Conservation (phyloP, 139 green algal genomes). For the Coelastrella sp. region DNA sequence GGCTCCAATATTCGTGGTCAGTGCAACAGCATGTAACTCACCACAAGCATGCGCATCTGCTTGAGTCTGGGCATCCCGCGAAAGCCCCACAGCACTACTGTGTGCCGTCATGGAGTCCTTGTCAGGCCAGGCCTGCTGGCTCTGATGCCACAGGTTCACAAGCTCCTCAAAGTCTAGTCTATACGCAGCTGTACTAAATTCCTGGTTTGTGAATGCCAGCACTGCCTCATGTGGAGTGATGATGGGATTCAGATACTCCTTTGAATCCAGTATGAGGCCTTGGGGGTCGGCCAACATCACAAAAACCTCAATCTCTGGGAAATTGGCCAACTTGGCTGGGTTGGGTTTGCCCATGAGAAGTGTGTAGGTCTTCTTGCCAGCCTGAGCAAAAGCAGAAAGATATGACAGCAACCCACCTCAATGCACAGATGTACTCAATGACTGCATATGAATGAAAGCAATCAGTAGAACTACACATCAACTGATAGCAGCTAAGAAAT, state of each 20-base stretch:
- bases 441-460: neutral
- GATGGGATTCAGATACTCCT: slow-evolving; percentile 92
- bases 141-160: neutral
- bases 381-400: slow-evolving; percentile 14
- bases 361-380: slow-evolving; percentile 92
- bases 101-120: neutral
- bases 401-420: neutral
- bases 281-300: slow-evolving; percentile 81
- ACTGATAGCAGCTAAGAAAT: too few species aligned
- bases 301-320: slow-evolving; percentile 89
- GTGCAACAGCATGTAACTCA: neutral
- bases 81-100: neutral
- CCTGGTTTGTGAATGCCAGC: slow-evolving; percentile 66
- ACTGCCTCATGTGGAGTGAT: slow-evolving; percentile 93
- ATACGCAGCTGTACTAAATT: slow-evolving; percentile 45
- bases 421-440: neutral
- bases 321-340: slow-evolving; percentile 97
- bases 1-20: neutral
- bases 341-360: slow-evolving; percentile 92
- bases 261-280: slow-evolving; percentile 87
- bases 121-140: neutral
- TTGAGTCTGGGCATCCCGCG: neutral
- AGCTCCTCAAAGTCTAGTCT: slow-evolving; percentile 29
- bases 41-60: neutral
- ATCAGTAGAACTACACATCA: too few species aligned